These are phyloP conservation scores for Mucor saturninus DNA, from an alignment of 371 early-diverging fungal genomes.

Conservation along the genomic window DNA sequence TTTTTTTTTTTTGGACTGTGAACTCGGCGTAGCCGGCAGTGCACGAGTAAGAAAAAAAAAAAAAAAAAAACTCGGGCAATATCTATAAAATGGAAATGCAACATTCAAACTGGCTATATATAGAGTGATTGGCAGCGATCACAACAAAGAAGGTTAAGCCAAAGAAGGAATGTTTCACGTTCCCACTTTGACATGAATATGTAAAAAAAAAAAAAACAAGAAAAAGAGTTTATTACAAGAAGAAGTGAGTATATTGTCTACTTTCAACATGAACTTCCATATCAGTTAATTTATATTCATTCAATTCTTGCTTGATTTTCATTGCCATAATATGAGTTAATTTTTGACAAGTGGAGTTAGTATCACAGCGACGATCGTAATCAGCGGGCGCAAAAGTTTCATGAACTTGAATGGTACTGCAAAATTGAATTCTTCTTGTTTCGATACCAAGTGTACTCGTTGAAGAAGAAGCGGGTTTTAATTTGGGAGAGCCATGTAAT, in stretches of 20 bases:
- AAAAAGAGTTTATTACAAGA: constrained; percentile 47
- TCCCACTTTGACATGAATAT: no score
- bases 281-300: constrained; percentile 76
- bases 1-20: no score
- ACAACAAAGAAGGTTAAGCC: neutral
- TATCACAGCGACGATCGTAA: constrained; percentile 75
- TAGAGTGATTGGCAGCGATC: neutral
- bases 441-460: constrained; percentile 22
- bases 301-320: constrained; percentile 78
- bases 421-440: constrained; percentile 56
- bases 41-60: no score
- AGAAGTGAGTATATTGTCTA: constrained; percentile 74
- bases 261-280: constrained; percentile 80
- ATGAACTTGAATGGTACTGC: constrained; percentile 64
- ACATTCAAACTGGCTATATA: no score
- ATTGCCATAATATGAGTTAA: constrained; percentile 72
- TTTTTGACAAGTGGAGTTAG: constrained; percentile 62
- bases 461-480: constrained; percentile 48
- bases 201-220: neutral
- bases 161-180: neutral
- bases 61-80: no score
- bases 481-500: constrained; percentile 50
- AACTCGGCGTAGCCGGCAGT: no score
- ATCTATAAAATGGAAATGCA: no score
- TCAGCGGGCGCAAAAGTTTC: constrained; percentile 70